phyloP scores from a whole-genome alignment of 1,284 basidiomycete genomes.

The Hypsizygus ulmarius region DNA sequence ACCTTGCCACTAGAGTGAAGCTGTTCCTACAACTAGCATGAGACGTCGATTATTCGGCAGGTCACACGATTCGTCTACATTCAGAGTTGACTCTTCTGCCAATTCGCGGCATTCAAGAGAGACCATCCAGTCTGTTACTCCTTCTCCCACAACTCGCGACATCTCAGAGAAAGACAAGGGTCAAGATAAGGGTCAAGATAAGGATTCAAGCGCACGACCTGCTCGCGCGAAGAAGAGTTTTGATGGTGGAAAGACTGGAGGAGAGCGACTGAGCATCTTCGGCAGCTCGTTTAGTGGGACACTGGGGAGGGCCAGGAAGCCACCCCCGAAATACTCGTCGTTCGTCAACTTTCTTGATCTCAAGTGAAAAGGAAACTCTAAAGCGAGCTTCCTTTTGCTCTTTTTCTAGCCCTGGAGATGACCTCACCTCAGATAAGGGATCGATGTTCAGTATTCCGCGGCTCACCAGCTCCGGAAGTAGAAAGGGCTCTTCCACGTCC shows the following conservation, averaged over 20 bases:
- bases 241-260: slow-evolving; percentile 44
- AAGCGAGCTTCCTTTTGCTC: slow-evolving; percentile 5
- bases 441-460: slow-evolving; percentile 48
- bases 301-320: slow-evolving; percentile 71
- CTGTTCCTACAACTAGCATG: slow-evolving; percentile 33
- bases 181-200: slow-evolving; percentile 21
- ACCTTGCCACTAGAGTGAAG: slow-evolving; percentile 43
- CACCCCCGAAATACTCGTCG: slow-evolving; percentile 68
- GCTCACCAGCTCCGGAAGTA: slow-evolving; percentile 38
- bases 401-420: slow-evolving; percentile 20
- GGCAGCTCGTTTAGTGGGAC: slow-evolving; percentile 56
- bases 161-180: slow-evolving; percentile 27
- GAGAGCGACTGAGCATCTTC: slow-evolving; percentile 77
- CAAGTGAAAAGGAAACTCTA: slow-evolving; percentile 1
- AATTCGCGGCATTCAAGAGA: slow-evolving; percentile 29
- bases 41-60: slow-evolving; percentile 62
- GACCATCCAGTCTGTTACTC: not conserved
- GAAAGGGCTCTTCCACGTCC: slow-evolving; percentile 33
- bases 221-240: slow-evolving; percentile 47
- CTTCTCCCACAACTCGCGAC: slow-evolving; percentile 10
- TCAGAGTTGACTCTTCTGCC: slow-evolving; percentile 32
- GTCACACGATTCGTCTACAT: slow-evolving; percentile 45
- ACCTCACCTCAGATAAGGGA: slow-evolving; percentile 21
- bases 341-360: slow-evolving; percentile 30
- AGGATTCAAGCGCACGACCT: slow-evolving; percentile 38